These are phyloP conservation scores for Plectosphaerella cucumerina DNA, from an alignment of 2,329 filamentous ascomycete genomes.

Conservation along the genomic window DNA sequence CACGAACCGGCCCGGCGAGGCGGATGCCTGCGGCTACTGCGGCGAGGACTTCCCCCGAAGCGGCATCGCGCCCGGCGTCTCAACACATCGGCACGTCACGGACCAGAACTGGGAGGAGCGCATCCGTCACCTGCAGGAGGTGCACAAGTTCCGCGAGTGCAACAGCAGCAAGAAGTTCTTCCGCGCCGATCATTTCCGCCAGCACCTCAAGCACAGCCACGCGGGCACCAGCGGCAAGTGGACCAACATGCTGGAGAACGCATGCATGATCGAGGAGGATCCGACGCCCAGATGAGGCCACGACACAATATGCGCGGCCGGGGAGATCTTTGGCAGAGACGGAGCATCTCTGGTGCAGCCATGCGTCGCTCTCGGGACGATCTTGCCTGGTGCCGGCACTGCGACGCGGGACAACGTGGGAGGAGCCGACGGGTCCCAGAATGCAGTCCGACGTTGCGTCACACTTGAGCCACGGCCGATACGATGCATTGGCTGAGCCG, in stretches of 20 bases:
- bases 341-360: no score
- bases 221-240: slow-evolving; percentile 95
- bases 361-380: no score
- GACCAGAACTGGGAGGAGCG: slow-evolving; percentile 86
- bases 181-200: slow-evolving; percentile 93
- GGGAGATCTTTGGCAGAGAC: no score
- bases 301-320: no score
- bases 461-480: no score
- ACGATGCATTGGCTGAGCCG: no score
- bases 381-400: no score
- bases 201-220: slow-evolving; percentile 97
- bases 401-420: no score
- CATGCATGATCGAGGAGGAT: slow-evolving; percentile 90
- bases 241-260: slow-evolving; percentile 97
- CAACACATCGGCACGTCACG: slow-evolving; percentile 48
- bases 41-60: slow-evolving; percentile 76
- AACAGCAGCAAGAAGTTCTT: slow-evolving; percentile 99
- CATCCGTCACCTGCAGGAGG: slow-evolving; percentile 79
- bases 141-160: slow-evolving; percentile 97
- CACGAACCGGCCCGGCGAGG: slow-evolving; percentile 58
- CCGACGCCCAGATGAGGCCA: slow-evolving; percentile 37
- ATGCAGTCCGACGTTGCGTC: no score
- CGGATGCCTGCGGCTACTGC: slow-evolving; percentile 90
- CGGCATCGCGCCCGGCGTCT: slow-evolving; percentile 34
- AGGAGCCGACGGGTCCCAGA: no score